phyloP scores from a whole-genome alignment of 2,329 filamentous ascomycete genomes.

The Colletotrichum sp. region DNA sequence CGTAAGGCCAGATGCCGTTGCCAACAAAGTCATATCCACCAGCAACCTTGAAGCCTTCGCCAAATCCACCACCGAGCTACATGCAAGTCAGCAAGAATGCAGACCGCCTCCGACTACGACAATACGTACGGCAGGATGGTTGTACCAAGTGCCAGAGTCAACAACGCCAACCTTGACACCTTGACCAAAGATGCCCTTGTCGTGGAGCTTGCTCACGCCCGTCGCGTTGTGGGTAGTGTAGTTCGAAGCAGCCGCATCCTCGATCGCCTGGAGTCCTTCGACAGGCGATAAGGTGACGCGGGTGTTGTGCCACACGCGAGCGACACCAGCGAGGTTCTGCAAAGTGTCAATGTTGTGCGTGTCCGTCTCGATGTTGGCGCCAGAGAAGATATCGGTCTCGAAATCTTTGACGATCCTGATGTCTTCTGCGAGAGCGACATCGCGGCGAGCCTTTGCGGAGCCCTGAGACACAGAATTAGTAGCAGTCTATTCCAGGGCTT shows the following conservation, averaged over 20 bases:
- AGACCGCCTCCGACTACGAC: neutral
- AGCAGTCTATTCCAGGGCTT: neutral
- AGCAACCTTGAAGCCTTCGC: constrained; percentile 47
- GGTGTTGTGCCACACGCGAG: constrained; percentile 38
- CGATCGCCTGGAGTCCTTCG: neutral
- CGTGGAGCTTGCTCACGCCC: constrained; percentile 42
- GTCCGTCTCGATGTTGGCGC: constrained; percentile 36
- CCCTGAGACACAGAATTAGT: neutral
- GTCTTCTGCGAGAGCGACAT: neutral
- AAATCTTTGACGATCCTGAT: constrained; percentile 13
- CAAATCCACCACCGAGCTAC: constrained; percentile 49
- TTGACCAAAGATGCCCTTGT: constrained; percentile 38
- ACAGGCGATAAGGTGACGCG: constrained; percentile 1
- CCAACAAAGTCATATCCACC: constrained; percentile 50
- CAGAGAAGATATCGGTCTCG: constrained; percentile 35
- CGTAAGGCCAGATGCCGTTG: constrained; percentile 29
- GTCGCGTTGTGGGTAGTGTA: constrained; percentile 42
- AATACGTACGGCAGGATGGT: constrained; percentile 36
- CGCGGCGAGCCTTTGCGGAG: constrained; percentile 15
- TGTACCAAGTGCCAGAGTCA: constrained; percentile 45
- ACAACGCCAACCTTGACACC: constrained; percentile 43
- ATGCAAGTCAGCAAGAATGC: constrained; percentile 25
- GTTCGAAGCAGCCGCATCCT: constrained; percentile 27
- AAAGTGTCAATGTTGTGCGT: constrained; percentile 38
- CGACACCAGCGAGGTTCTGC: constrained; percentile 33